Evolutionary conservation across 495 filamentous ascomycete genomes (phyloP).

Genomic region (Penicillium fimorum): DNA sequence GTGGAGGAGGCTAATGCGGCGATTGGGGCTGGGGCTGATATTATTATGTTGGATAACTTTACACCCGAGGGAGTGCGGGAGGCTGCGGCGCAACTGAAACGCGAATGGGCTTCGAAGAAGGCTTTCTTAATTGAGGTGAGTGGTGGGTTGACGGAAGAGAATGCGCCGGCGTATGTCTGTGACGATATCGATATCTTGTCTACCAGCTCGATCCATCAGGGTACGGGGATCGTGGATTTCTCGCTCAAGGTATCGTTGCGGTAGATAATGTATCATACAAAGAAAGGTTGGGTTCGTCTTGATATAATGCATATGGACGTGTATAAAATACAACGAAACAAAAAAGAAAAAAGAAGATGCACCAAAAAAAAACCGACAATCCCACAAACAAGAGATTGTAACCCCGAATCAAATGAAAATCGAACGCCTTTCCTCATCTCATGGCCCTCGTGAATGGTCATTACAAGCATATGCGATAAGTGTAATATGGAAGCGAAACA

Average conservation of each 20-base stretch:
- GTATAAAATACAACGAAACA: constrained; percentile 16
- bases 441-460: constrained; percentile 24
- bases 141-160: constrained; percentile 82
- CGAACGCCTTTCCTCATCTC: constrained; percentile 14
- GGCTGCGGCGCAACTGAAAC: constrained; percentile 69
- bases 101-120: constrained; percentile 65
- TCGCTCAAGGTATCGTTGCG: constrained; percentile 77
- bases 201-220: constrained; percentile 95
- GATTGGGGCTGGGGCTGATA: constrained; percentile 84
- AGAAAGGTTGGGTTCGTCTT: not conserved
- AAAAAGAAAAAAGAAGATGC: constrained; percentile 4
- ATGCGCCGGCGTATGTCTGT: constrained; percentile 76
- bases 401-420: constrained; percentile 4
- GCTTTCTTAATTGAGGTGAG: constrained; percentile 85
- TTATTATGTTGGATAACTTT: constrained; percentile 98
- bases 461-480: constrained; percentile 19
- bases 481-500: constrained; percentile 2
- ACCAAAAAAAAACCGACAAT: constrained; percentile 1
- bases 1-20: constrained; percentile 88
- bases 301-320: constrained; percentile 16
- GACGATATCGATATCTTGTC: constrained; percentile 92
- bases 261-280: constrained; percentile 20
- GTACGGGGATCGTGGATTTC: constrained; percentile 88
- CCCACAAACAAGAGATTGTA: not conserved
- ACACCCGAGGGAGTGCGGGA: constrained; percentile 67